These are phyloP conservation scores for Purshia tridentata DNA, from an alignment of 306 rosid species.

Conservation along the genomic window DNA sequence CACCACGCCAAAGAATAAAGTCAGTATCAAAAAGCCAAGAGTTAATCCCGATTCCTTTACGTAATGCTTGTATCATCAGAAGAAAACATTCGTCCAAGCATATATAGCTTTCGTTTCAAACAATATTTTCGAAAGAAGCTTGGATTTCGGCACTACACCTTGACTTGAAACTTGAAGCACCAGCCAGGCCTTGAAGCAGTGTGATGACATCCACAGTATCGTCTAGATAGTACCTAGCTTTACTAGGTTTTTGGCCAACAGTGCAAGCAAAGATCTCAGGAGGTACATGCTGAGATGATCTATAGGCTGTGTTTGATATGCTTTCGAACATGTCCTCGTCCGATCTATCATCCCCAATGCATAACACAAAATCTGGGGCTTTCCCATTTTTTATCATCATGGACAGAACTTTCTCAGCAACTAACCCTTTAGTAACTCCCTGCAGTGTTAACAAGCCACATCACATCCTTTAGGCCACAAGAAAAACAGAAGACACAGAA, in stretches of 20 bases:
- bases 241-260: conserved; percentile 83
- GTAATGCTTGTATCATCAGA: conserved; percentile 6
- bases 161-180: conserved; percentile 34
- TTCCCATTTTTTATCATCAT: conserved; percentile 40
- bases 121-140: conserved; percentile 35
- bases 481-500: not conserved
- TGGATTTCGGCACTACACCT: conserved; percentile 30
- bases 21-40: conserved; percentile 23
- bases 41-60: conserved; percentile 10
- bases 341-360: conserved; percentile 79
- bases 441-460: conserved; percentile 22
- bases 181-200: conserved; percentile 54
- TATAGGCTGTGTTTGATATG: conserved; percentile 46
- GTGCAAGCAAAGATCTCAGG: conserved; percentile 81
- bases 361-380: conserved; percentile 66
- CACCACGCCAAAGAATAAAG: conserved; percentile 21
- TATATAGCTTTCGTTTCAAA: conserved; percentile 31
- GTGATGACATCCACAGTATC: conserved; percentile 53
- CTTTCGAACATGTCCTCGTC: conserved; percentile 90
- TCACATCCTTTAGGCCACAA: conserved; percentile 24
- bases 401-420: conserved; percentile 59
- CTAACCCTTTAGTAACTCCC: conserved; percentile 73
- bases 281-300: conserved; percentile 34
- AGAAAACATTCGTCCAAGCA: conserved; percentile 8
- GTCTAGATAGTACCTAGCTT: conserved; percentile 78